Evolutionary conservation across 148 eudicot species (phyloP), one percentile per base, ranked within the genome.

Genomic region (Amaranthus cruentus): DNA sequence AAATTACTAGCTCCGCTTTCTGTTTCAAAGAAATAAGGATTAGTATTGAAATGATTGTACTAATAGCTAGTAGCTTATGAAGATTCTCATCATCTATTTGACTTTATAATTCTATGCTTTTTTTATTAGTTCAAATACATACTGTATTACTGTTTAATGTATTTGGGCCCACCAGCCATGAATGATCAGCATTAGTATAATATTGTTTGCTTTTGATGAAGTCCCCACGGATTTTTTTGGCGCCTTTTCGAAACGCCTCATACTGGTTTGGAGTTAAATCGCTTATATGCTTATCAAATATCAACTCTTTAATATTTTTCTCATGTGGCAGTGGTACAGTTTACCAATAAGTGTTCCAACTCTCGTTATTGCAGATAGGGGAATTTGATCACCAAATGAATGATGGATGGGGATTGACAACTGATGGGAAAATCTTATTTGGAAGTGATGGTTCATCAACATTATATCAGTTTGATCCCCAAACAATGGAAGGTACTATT

Each of bases 391-490:
- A 90, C 77, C 87, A 86, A 58, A 95, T 95, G 99, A 55, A 76
- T 68, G 97, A 95, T 83, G 97, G 99, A 21, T 95, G 99, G 99
- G 99, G 99, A 9, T 81, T 95, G 76, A 85, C 99, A 78, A 91
- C 96, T 55, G 97, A 95, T 83, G 97, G 96, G 14, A 81, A 86
- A 78, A 75, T 86, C 69, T 42, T 95, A 68, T 91, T 82, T 71
- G 99, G 99, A 78, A 90, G 85, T 85, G 99, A 95, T 77, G 99
- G 99, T 82, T 84, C 85, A 48, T 91, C 99, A 62, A 86, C 85
- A 66, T 69, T 95, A 72, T 95, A 95, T 82, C 83, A 87, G 53
- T 86, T 95, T 66, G 87, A 95, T 80, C 93, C 96, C 69, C 80
- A 81, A 57, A 82, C 93, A 14, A 70, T 90, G 76, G 81, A 87